phyloP scores from a whole-genome alignment of 2,329 filamentous ascomycete genomes.

The Fusarium citri region DNA sequence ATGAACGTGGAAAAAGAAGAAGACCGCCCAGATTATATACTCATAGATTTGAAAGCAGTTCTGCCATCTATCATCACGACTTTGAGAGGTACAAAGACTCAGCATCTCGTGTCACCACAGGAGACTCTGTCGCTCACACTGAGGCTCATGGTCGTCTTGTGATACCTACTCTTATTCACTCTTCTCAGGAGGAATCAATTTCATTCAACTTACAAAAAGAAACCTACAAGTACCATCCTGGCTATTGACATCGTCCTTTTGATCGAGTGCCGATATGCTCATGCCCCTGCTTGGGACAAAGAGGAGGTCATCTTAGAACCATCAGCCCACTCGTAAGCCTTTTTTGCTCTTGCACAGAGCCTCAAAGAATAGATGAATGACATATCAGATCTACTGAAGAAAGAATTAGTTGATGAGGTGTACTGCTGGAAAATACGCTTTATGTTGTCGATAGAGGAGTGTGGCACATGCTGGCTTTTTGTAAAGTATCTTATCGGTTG shows the following conservation, averaged over 20 bases:
- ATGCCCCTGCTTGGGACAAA: not conserved
- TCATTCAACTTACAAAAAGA: no score
- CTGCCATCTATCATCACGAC: not conserved
- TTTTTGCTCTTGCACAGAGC: not conserved
- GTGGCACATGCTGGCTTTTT: no score
- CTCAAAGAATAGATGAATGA: not conserved
- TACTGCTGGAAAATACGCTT: no score
- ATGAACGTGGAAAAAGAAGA: not conserved
- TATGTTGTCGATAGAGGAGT: no score
- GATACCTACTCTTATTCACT: no score
- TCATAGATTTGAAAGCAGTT: rapidly evolving
- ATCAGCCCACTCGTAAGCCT: not conserved
- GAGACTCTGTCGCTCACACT: no score
- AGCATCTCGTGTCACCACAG: no score
- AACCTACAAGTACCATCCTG: not conserved
- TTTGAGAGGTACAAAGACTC: not conserved
- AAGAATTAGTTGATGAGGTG: no score
- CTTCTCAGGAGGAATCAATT: no score
- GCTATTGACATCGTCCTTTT: not conserved
- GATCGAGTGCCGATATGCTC: not conserved
- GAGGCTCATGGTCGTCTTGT: no score
- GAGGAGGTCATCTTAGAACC: not conserved
- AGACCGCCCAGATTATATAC: not conserved
- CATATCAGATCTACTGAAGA: not conserved
- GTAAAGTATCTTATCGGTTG: no score